Conservation (phyloP, 2,329 filamentous ascomycete genomes). For the Colletotrichum chrysophilum region DNA sequence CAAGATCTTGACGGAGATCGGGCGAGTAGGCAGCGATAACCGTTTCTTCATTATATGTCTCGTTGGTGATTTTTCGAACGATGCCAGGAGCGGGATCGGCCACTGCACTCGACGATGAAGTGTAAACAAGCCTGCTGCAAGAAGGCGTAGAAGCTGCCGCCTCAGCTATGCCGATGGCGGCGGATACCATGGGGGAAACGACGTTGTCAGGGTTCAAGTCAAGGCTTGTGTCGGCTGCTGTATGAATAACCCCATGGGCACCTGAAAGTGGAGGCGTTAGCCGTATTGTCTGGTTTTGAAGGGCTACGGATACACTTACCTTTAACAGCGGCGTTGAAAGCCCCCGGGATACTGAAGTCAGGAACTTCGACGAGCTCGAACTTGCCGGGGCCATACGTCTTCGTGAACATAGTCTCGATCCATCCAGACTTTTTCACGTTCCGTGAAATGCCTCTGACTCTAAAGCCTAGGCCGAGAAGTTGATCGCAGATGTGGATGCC, state of each 20-base stretch:
- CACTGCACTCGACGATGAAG: background rate
- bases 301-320: background rate
- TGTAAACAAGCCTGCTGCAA: background rate
- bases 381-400: background rate
- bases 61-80: background rate
- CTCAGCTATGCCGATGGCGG: background rate
- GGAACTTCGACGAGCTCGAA: background rate
- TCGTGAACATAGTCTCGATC: background rate
- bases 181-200: background rate
- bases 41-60: background rate
- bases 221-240: background rate
- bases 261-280: background rate
- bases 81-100: background rate
- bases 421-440: background rate
- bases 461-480: background rate
- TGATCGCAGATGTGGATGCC: background rate
- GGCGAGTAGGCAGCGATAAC: background rate
- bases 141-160: background rate
- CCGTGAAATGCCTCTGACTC: background rate
- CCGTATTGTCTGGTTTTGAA: fast-evolving
- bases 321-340: background rate
- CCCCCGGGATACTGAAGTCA: background rate
- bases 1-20: background rate
- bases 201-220: background rate
- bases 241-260: background rate